These are phyloP conservation scores for Mollisia scopiformis DNA, from an alignment of 2,329 filamentous ascomycete species.

Conservation along the genomic window DNA sequence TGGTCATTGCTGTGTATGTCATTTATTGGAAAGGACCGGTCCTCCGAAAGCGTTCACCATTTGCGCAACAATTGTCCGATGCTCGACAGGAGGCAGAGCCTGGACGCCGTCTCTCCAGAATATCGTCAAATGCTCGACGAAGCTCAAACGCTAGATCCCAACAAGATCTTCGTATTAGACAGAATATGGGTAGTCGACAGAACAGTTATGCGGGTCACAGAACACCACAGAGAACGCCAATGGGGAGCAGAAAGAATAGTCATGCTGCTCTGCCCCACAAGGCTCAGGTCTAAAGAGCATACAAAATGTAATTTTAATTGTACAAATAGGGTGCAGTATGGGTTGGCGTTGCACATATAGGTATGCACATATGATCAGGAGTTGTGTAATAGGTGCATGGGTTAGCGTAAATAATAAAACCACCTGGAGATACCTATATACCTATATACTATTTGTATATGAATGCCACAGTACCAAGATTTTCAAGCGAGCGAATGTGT, in stretches of 20 bases:
- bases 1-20: slow-evolving; percentile 66
- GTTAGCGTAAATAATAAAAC: background rate
- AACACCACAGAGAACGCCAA: slow-evolving; percentile 14
- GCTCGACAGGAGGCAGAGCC: slow-evolving; percentile 19
- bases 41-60: slow-evolving; percentile 63
- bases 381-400: background rate
- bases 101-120: slow-evolving; percentile 16
- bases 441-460: too few relatives aligned
- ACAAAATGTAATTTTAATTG: background rate
- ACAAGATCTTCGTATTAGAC: slow-evolving; percentile 30
- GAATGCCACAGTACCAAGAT: too few relatives aligned
- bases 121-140: slow-evolving; percentile 21
- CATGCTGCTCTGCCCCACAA: slow-evolving; percentile 1
- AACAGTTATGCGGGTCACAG: slow-evolving; percentile 21
- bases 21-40: slow-evolving; percentile 67
- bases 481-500: too few relatives aligned
- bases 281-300: background rate
- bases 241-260: slow-evolving; percentile 17
- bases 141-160: slow-evolving; percentile 30
- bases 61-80: slow-evolving; percentile 63
- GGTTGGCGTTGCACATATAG: background rate
- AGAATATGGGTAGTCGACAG: slow-evolving; percentile 25
- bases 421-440: too few relatives aligned
- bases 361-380: background rate
- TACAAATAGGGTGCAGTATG: background rate